These are phyloP conservation scores for Akanthomyces dipterigenus DNA, from an alignment of 2,329 filamentous ascomycete genomes.

Conservation along the genomic window DNA sequence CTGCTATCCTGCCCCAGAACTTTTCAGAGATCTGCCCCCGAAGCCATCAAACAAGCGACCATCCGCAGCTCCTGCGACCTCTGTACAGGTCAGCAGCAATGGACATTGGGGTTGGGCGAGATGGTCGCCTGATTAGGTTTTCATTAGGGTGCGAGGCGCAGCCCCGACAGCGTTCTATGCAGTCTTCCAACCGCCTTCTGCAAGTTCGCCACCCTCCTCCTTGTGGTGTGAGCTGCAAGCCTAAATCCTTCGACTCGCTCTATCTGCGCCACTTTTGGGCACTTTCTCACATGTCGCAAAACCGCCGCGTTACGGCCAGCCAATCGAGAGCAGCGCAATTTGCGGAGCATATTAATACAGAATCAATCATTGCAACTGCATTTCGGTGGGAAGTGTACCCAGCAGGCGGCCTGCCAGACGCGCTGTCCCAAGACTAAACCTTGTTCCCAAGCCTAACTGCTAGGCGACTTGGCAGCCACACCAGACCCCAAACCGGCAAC, in stretches of 20 bases:
- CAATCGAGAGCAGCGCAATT: background rate
- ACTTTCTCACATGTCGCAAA: constrained; percentile 1
- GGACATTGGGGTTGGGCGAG: background rate
- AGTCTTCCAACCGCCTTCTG: constrained; percentile 9
- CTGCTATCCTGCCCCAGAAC: background rate
- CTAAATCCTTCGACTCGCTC: constrained; percentile 6
- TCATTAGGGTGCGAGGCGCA: constrained; percentile 4
- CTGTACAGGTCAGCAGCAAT: background rate
- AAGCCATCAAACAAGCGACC: background rate
- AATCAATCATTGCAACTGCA: background rate
- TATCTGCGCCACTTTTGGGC: constrained; percentile 1
- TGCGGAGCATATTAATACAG: background rate
- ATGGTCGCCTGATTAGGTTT: constrained; percentile 11
- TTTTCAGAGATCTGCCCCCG: background rate
- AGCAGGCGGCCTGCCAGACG: background rate
- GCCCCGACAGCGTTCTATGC: constrained; percentile 4
- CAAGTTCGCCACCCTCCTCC: background rate
- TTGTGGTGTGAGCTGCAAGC: constrained; percentile 4
- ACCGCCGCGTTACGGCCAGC: background rate
- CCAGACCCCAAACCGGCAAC: background rate
- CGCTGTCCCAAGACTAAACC: background rate
- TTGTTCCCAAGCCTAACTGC: background rate
- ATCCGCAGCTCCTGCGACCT: background rate
- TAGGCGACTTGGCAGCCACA: constrained; percentile 1
- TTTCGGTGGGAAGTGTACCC: background rate